These are phyloP conservation scores for Dioszegia crocea DNA, from an alignment of 768 basidiomycete species.

Conservation along the genomic window DNA sequence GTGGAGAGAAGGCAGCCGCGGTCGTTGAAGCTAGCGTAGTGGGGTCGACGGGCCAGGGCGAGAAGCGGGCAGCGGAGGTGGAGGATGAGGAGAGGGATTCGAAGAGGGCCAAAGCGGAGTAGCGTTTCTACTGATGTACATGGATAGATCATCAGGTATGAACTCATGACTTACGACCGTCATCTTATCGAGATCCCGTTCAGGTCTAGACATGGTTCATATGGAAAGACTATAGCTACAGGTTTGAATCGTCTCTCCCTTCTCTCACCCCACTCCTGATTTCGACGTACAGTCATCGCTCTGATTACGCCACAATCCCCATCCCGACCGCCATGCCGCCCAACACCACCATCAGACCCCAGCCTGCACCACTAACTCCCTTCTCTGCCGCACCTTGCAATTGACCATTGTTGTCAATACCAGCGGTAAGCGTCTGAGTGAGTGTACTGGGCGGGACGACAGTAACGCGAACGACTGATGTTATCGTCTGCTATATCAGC, in stretches of 20 bases:
- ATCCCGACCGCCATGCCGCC: background rate
- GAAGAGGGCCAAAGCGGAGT: constrained; percentile 7
- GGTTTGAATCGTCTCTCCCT: background rate
- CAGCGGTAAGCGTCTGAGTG: background rate
- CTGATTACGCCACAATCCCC: background rate
- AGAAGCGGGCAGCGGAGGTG: background rate
- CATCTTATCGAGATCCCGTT: too few relatives aligned
- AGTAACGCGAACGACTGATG: background rate
- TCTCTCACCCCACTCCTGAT: too few relatives aligned
- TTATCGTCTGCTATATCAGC: background rate
- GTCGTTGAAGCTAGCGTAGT: constrained; percentile 3
- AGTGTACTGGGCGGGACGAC: constrained; percentile 2
- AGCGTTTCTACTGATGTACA: background rate
- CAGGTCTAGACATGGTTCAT: too few relatives aligned
- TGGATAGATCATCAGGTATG: background rate
- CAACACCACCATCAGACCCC: background rate
- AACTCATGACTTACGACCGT: too few relatives aligned
- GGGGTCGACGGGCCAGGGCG: background rate
- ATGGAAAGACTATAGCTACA: background rate
- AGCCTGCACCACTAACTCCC: background rate
- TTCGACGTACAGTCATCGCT: too few relatives aligned
- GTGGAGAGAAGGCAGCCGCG: background rate
- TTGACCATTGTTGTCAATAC: background rate
- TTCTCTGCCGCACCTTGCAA: background rate
- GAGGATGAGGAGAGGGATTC: background rate